Conservation (phyloP, 179 eudicot genomes). For the Sideroxylon spinosum region DNA sequence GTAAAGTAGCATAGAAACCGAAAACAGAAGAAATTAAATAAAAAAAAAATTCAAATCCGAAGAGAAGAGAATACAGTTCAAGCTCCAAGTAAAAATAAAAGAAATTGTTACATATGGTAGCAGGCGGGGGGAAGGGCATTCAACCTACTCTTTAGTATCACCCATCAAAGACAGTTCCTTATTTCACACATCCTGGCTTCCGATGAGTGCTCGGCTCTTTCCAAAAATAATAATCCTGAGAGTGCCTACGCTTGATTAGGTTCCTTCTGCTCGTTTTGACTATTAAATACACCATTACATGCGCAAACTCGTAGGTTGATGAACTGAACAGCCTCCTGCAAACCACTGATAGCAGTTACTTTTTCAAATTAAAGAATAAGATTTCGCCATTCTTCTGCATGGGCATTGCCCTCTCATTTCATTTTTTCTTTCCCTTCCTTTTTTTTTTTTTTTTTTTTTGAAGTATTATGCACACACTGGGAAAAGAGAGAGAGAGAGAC, state of each 20-base stretch:
- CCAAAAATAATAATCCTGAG: background rate
- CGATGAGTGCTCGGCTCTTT: background rate
- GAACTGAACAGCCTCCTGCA: constrained; percentile 5
- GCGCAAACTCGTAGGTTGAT: background rate
- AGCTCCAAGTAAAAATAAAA: background rate
- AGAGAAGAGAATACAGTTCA: no score
- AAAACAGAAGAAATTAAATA: no score
- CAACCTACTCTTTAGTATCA: background rate
- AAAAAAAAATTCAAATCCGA: no score
- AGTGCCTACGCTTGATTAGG: background rate
- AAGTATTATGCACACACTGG: background rate
- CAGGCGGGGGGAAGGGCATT: background rate
- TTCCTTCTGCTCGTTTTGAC: background rate
- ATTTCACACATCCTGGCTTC: background rate
- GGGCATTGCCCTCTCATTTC: background rate
- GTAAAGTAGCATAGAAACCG: no score
- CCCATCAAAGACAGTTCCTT: background rate
- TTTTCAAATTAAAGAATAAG: background rate
- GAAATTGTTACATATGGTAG: background rate
- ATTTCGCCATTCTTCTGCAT: background rate
- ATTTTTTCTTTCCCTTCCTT: no score
- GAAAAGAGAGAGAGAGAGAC: background rate
- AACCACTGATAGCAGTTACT: background rate
- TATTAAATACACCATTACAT: background rate
- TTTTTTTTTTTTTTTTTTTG: no score